Evolutionary conservation across 805 yeast species (phyloP).

Genomic region (Candida lessepsii): DNA sequence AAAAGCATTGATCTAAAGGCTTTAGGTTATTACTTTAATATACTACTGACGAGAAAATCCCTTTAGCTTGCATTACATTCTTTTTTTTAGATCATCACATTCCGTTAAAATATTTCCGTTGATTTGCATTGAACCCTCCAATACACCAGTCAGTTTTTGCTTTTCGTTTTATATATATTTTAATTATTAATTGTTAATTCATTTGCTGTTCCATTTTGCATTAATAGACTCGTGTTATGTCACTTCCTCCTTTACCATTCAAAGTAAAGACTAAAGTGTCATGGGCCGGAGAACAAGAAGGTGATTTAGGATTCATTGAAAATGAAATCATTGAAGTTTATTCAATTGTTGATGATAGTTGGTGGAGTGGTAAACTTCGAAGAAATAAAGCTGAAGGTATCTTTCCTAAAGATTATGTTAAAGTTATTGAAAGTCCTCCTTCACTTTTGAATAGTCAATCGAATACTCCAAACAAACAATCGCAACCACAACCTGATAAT

Average conservation of each 20-base stretch:
- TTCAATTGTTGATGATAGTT: conserved; percentile 77
- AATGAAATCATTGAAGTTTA: conserved; percentile 88
- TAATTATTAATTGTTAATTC: conserved; percentile 2
- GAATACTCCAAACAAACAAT: conserved; percentile 16
- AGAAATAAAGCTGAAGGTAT: conserved; percentile 81
- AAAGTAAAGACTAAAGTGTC: conserved; percentile 80
- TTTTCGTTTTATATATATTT: conserved; percentile 1
- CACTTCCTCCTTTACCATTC: conserved; percentile 56
- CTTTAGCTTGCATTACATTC: too few species aligned
- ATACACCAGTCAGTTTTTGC: neutral
- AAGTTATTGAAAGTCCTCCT: conserved; percentile 41
- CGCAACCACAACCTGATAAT: conserved; percentile 10
- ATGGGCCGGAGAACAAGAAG: conserved; percentile 90
- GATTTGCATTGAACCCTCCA: neutral
- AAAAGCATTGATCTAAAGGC: too few species aligned
- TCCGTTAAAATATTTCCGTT: neutral
- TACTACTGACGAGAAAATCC: too few species aligned
- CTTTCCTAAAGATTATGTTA: conserved; percentile 87
- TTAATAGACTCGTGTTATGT: conserved; percentile 10
- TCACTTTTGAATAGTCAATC: conserved; percentile 8
- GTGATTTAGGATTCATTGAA: conserved; percentile 90
- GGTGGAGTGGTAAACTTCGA: conserved; percentile 85
- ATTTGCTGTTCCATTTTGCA: neutral
- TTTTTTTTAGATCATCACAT: too few species aligned
- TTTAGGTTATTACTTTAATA: too few species aligned